Percentiles rank a stretch among this genome's conserved stretches.
phyloP scores from a whole-genome alignment of 2,329 filamentous ascomycete genomes.

The Laburnicola sp. region DNA sequence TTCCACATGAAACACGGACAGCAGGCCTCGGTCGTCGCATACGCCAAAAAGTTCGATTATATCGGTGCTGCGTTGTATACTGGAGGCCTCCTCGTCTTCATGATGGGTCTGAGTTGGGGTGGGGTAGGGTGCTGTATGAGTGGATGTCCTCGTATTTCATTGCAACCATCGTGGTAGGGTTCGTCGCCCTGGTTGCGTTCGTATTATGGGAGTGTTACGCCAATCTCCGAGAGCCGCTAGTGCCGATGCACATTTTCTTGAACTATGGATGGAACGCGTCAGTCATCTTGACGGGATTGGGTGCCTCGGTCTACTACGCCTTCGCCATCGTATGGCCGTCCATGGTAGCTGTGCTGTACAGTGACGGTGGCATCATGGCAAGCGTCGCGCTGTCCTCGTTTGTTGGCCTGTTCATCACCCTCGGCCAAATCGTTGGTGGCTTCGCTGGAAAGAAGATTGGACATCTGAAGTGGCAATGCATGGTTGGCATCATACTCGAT shows the following conservation, averaged over 20 bases:
- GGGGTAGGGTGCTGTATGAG: conserved; percentile 47
- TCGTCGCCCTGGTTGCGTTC: conserved; percentile 53
- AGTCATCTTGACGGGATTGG: conserved; percentile 39
- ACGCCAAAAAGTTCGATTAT: conserved; percentile 18
- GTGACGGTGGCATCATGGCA: conserved; percentile 19
- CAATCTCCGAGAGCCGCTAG: conserved; percentile 37
- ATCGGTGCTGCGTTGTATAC: conserved; percentile 13
- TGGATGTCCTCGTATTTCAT: conserved; percentile 58
- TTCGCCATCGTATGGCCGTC: conserved; percentile 46
- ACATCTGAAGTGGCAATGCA: conserved; percentile 40
- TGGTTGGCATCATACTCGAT: conserved; percentile 31
- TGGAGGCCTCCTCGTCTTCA: conserved; percentile 12
- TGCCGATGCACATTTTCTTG: conserved; percentile 44
- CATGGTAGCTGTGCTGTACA: conserved; percentile 41
- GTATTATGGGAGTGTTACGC: conserved; percentile 54
- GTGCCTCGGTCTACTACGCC: conserved; percentile 47
- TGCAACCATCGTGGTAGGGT: conserved; percentile 54
- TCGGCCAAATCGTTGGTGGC: conserved; percentile 20
- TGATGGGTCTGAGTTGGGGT: conserved; percentile 52
- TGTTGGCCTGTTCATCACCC: conserved; percentile 18
- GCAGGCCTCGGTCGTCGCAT: conserved; percentile 7
- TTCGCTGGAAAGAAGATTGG: conserved; percentile 28
- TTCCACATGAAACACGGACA: conserved; percentile 16
- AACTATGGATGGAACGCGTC: conserved; percentile 40
- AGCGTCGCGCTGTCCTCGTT: conserved; percentile 16